Evolutionary conservation across 2,329 filamentous ascomycete species (phyloP).

Genomic region (Xylaria arbuscula): DNA sequence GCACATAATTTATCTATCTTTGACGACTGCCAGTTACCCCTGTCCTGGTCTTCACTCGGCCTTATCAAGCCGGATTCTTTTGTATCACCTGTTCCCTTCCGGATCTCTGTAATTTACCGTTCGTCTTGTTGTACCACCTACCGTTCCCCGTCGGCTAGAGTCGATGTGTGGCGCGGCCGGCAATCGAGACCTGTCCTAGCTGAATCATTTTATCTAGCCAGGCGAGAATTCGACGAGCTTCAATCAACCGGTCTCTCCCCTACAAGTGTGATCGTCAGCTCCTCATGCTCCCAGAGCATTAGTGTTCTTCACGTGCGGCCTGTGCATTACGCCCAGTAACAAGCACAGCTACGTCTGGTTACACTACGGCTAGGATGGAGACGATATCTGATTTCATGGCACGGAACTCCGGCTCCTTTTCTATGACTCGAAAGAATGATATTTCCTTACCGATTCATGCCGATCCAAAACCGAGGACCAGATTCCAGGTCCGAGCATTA

Average conservation of each 20-base stretch:
- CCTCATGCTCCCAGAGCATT: conserved; percentile 16
- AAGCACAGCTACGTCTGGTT: conserved; percentile 11
- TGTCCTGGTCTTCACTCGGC: conserved; percentile 7
- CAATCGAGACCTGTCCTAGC: not conserved
- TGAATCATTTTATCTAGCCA: conserved; percentile 16
- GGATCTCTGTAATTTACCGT: conserved; percentile 15
- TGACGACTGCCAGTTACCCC: not conserved
- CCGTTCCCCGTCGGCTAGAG: conserved; percentile 19
- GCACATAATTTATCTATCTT: conserved; percentile 16
- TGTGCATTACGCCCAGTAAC: conserved; percentile 12
- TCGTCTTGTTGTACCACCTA: conserved; percentile 16
- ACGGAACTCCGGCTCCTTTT: conserved; percentile 41
- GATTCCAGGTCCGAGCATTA: conserved; percentile 57
- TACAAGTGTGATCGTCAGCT: not conserved
- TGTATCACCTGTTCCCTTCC: conserved; percentile 1
- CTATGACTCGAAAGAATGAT: conserved; percentile 44
- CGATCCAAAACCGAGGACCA: conserved; percentile 51
- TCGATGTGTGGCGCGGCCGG: conserved; percentile 23
- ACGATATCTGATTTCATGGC: conserved; percentile 44
- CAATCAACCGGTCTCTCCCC: not conserved
- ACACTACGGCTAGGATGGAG: conserved; percentile 40
- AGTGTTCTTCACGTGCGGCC: conserved; percentile 5
- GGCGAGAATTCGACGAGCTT: conserved; percentile 12
- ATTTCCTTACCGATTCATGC: conserved; percentile 47
- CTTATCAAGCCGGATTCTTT: conserved; percentile 13